Conservation (phyloP, 306 rosid genomes). For the Hylodesmum podocarpum region DNA sequence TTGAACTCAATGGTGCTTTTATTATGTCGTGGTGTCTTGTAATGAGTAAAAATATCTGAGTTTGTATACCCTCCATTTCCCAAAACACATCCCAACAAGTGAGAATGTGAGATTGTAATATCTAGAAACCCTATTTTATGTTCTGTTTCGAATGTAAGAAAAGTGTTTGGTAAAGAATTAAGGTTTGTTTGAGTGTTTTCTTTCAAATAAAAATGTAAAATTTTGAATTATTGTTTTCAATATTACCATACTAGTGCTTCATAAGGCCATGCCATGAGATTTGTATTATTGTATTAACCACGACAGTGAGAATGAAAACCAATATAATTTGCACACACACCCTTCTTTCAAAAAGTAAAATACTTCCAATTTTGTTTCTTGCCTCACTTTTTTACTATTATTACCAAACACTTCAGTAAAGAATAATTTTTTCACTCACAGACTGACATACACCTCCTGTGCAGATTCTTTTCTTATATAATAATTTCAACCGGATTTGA, state of each 20-base stretch:
- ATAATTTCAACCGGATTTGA: neutral
- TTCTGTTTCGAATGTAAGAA: slow-evolving; percentile 4
- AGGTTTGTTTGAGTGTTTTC: neutral
- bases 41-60: slow-evolving; percentile 1
- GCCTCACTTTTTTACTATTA: neutral
- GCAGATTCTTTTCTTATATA: neutral
- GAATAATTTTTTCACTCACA: neutral
- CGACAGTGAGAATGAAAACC: neutral
- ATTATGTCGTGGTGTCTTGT: slow-evolving; percentile 20
- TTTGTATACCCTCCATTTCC: neutral
- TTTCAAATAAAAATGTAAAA: neutral
- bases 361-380: neutral
- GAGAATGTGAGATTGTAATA: slow-evolving; percentile 5
- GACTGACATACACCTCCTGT: neutral
- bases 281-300: no score
- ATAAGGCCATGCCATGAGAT: neutral
- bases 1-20: slow-evolving; percentile 25
- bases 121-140: neutral
- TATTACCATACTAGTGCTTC: neutral
- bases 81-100: neutral
- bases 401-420: neutral
- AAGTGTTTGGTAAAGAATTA: neutral
- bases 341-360: neutral
- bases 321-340: no score
- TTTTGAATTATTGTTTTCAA: neutral